Evolutionary conservation across 306 rosid species (phyloP), one percentile per base, ranked within the genome.

Genomic region (Rosa chinensis): DNA sequence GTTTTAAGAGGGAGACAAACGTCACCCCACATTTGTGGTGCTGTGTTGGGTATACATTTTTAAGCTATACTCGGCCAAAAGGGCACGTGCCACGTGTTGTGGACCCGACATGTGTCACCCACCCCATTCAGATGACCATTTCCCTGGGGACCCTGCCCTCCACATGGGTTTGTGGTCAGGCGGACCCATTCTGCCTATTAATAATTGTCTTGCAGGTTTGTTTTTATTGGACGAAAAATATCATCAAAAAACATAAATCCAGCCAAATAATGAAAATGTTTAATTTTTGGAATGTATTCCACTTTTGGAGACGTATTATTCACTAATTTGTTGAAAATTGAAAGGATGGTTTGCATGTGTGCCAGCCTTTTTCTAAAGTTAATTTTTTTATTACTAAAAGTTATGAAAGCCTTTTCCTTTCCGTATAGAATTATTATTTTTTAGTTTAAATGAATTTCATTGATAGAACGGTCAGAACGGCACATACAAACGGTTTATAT

Each of bases 1-100:
- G 61, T 53, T 73, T 81, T 0, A 44, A 70, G 12, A 70, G 16
- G 77, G 11, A 35, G 85, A 82, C 86, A 82, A 74, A 9, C 6
- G 21, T 75, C 87, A 68, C 28, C 28, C 28, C 28, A 25, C 28
- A 3, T 44, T 42, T 21, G 3, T 17, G 17, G 37, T 17, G 5
- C 14, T 32, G 5, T 32, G 62, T 47, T 40, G 17, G 37, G 47
- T 44, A 35, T 48, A 25, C 8, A 32, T 50, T 28, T 32, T 32
- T 32, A 6, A 14, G 12, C 45, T 32, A 32, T 32, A 32, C 37
- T 32, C 37, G 37, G 3, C 77, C 67, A n/a, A 75, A 75, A 10
- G 2, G 43, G 17, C 69, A 74, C 56, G 56, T 59, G 78, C 55
- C 70, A 59, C 56, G 69, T 58, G n/a, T 17, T 5, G n/a, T 1